Percentiles rank a stretch among this genome's conserved stretches.
Conservation (phyloP, 2,329 filamentous ascomycete species). For the Colletotrichum spaethianum region DNA sequence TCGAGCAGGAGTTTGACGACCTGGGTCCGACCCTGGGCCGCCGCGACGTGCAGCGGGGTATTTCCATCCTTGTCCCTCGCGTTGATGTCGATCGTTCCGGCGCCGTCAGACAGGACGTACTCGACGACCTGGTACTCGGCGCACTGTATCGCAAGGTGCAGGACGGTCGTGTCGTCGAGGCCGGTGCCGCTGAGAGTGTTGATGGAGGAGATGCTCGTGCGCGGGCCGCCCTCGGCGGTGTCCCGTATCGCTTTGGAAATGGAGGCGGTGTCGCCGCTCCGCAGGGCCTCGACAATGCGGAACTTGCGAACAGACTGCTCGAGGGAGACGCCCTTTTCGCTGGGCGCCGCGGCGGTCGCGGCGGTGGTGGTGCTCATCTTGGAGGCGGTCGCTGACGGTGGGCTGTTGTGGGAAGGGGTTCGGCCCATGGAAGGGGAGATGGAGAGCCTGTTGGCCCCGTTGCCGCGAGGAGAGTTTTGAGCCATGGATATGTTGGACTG, state of each 20-base stretch:
- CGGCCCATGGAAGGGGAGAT: slow-evolving; percentile 58
- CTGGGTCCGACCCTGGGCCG: slow-evolving; percentile 82
- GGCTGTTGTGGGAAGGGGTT: slow-evolving; percentile 54
- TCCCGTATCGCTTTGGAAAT: slow-evolving; percentile 90
- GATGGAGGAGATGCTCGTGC: slow-evolving; percentile 71
- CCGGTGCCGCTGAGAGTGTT: slow-evolving; percentile 58
- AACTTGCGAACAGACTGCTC: slow-evolving; percentile 97
- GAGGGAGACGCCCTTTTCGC: slow-evolving; percentile 71
- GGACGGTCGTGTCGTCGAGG: slow-evolving; percentile 87
- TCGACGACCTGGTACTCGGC: slow-evolving; percentile 94
- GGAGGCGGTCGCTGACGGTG: slow-evolving; percentile 35
- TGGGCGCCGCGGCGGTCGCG: slow-evolving; percentile 36
- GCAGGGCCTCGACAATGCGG: slow-evolving; percentile 91
- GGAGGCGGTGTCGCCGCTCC: slow-evolving; percentile 89
- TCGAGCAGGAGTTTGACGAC: slow-evolving; percentile 89
- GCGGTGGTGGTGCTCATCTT: slow-evolving; percentile 34
- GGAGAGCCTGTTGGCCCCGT: slow-evolving; percentile 62
- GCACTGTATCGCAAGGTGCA: slow-evolving; percentile 96
- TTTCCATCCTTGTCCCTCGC: slow-evolving; percentile 94
- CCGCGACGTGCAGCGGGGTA: slow-evolving; percentile 90
- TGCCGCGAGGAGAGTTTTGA: slow-evolving; percentile 56
- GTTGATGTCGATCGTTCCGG: slow-evolving; percentile 82
- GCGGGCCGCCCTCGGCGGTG: slow-evolving; percentile 64
- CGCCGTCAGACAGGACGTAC: slow-evolving; percentile 87
- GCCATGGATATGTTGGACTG: slow-evolving; percentile 53